Evolutionary conservation across 2,329 filamentous ascomycete genomes (phyloP), one percentile per base, ranked within the genome.

Genomic region (Neofusicoccum laricinum): DNA sequence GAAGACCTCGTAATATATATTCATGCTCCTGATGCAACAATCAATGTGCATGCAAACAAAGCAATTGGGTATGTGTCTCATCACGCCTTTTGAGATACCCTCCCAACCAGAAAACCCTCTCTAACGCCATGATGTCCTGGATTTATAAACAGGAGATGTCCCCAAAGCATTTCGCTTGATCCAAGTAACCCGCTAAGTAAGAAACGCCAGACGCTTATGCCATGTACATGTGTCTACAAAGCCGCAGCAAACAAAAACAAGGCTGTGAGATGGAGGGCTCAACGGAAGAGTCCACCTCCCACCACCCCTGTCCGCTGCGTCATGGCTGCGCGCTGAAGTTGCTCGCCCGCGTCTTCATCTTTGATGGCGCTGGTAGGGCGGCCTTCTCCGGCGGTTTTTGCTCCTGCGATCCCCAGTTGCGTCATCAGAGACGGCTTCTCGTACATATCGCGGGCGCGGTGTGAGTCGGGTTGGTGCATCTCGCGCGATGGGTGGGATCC

Each of bases 321-420:
- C 32, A 64, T 49, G 15, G 61, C 49, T 17, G 61, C 61, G n/a
- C 61, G 61, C 19, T 63, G 61, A 8, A 63, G 49, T 30, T 63
- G 61, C 38, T 63, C 61, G 11, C 48, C 61, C 15, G 61, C 48
- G 21, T 64, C 61, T 19, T 64, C 61, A 21, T 51, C 61, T 30
- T 64, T 64, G 50, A 64, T 58, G 7, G 61, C 32, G 15, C n/a
- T 48, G 15, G 59, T 34, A 7, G 48, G 8, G n/a, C 25, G 21
- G 2, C 40, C 41, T 30, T 46, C 57, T 3, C n/a, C 41, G n/a
- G 25, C 57, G 15, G 43, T 12, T 15, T 49, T 32, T 15, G 58
- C 45, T 14, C 58, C 58, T 14, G 40, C n/a, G 11, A 59, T 21
- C n/a, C 55, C 41, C 15, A 63, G 17, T 15, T 53, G 61, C 7